phyloP scores from a whole-genome alignment of 1,139 yeast genomes.

The Kodamaea sp. region DNA sequence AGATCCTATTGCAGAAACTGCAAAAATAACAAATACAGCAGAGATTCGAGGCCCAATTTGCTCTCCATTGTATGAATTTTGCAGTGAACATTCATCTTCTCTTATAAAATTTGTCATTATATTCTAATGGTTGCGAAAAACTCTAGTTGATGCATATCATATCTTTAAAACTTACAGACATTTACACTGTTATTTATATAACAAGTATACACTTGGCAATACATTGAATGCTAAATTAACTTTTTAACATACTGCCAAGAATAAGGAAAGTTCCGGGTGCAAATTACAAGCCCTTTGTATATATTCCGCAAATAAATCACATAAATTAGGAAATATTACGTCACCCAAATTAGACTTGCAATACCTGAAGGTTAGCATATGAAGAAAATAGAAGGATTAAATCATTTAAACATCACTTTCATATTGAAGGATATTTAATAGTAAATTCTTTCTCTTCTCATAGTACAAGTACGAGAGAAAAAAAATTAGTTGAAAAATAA shows the following conservation, averaged over 20 bases:
- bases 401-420: too few species aligned
- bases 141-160: not conserved
- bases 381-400: too few species aligned
- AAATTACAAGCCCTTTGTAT: too few species aligned
- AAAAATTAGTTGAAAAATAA: not conserved
- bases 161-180: not conserved
- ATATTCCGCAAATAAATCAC: too few species aligned
- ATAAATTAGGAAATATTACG: too few species aligned
- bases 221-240: too few species aligned
- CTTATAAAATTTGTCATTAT: not conserved
- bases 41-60: conserved; percentile 26
- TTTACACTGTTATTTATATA: not conserved
- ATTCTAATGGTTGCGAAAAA: not conserved
- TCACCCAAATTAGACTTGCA: too few species aligned
- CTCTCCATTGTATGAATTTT: conserved; percentile 21
- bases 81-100: conserved; percentile 17
- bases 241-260: too few species aligned
- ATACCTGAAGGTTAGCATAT: too few species aligned
- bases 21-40: conserved; percentile 30
- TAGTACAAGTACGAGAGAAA: not conserved
- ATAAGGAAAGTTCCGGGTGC: too few species aligned
- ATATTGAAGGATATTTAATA: not conserved
- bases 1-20: conserved; percentile 30
- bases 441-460: not conserved
- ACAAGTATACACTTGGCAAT: too few species aligned